These are phyloP conservation scores for Senna siamea DNA, from an alignment of 306 rosid genomes.

Conservation along the genomic window DNA sequence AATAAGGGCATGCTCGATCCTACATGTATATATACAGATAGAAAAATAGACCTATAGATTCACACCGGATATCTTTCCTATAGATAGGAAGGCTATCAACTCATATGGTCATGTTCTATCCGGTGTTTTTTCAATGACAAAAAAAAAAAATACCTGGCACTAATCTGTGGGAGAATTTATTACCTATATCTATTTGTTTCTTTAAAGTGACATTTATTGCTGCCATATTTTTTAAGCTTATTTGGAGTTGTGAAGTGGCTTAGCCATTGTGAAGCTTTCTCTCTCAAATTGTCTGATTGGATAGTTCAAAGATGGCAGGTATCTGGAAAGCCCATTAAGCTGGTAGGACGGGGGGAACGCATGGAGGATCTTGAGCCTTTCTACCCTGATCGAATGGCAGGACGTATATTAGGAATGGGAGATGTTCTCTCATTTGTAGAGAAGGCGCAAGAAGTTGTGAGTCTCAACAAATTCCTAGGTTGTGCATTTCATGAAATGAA, in stretches of 20 bases:
- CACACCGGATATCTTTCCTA: no score
- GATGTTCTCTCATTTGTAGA: conserved; percentile 98
- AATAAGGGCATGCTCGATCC: no score
- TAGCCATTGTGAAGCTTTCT: background rate
- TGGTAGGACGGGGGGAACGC: conserved; percentile 97
- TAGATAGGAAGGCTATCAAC: no score
- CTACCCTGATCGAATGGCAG: conserved; percentile 99
- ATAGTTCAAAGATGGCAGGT: conserved; percentile 58
- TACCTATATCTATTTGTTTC: conserved; percentile 21
- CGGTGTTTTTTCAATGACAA: background rate
- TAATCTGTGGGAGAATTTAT: background rate
- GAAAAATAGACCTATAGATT: no score
- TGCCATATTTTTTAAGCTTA: background rate
- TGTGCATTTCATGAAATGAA: conserved; percentile 12
- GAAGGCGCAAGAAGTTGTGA: conserved; percentile 97
- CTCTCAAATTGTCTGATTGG: conserved; percentile 20
- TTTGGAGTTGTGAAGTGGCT: no score
- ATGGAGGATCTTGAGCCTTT: conserved; percentile 99
- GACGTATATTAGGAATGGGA: conserved; percentile 98
- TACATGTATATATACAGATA: no score
- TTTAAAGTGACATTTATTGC: conserved; percentile 8
- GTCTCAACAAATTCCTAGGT: conserved; percentile 40
- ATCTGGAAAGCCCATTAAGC: conserved; percentile 98
- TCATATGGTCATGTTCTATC: no score
- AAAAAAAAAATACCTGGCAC: background rate